A percentile compares a stretch with the other conserved stretches of the same genome.
Conservation (phyloP, 441 rosid species). For the Kokia cookei region DNA sequence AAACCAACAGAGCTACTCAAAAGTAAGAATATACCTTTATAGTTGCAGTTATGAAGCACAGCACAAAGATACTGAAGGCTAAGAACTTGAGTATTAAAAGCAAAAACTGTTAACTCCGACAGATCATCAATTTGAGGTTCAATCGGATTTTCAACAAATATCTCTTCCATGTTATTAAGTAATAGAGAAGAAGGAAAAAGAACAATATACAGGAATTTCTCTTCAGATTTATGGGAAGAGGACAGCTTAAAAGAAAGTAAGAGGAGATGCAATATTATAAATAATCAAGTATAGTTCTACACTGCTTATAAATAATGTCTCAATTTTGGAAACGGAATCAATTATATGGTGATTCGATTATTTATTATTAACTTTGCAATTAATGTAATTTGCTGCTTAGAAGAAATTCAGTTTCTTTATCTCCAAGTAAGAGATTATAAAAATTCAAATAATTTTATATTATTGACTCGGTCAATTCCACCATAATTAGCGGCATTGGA, state of each 20-base stretch:
- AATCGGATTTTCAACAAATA: background rate
- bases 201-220: background rate
- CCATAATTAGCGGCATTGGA: conserved; percentile 29
- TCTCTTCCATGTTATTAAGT: background rate
- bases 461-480: background rate
- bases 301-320: background rate
- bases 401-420: no score
- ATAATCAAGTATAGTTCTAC: background rate
- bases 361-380: background rate
- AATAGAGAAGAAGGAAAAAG: background rate
- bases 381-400: background rate
- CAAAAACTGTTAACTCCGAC: background rate
- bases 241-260: background rate
- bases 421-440: no score
- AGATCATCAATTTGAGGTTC: background rate
- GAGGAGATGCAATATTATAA: background rate
- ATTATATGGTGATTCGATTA: background rate
- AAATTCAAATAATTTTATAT: no score
- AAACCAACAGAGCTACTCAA: background rate
- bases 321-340: background rate
- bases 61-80: background rate
- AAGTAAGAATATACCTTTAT: background rate
- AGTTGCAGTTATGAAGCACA: background rate
- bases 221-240: background rate
- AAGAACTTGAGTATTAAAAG: background rate